phyloP scores from a whole-genome alignment of 192 early-diverging fungal species.

The Podochytrium sp. region DNA sequence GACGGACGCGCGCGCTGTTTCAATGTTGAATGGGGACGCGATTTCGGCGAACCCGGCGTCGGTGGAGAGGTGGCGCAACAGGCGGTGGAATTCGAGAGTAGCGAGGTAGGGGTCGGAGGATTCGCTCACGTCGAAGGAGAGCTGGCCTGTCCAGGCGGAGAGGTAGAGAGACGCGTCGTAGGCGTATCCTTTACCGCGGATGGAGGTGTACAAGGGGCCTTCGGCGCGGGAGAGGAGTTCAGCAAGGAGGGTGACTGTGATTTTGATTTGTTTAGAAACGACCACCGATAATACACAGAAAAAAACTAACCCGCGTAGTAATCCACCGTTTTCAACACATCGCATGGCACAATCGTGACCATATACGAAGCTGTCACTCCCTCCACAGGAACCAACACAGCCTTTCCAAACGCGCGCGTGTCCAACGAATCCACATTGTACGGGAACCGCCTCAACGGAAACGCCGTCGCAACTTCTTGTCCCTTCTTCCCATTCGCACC shows the following conservation, averaged over 20 bases:
- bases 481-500: no score
- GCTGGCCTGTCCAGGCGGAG: constrained; percentile 60
- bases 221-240: constrained; percentile 73
- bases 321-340: constrained; percentile 53
- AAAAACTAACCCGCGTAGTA: constrained; percentile 47
- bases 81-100: constrained; percentile 48
- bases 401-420: constrained; percentile 33
- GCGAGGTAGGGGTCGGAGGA: constrained; percentile 53
- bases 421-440: constrained; percentile 31
- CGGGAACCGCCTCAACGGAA: constrained; percentile 54
- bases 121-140: constrained; percentile 52
- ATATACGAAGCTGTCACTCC: constrained; percentile 53
- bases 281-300: background rate
- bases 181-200: constrained; percentile 74
- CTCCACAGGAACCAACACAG: constrained; percentile 50
- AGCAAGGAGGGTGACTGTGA: constrained; percentile 63
- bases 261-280: no score
- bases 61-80: constrained; percentile 44
- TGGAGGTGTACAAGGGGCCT: constrained; percentile 75
- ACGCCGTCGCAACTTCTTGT: constrained; percentile 25
- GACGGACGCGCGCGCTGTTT: constrained; percentile 55
- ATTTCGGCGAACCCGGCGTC: constrained; percentile 49
- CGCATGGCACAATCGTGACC: constrained; percentile 55
- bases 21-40: constrained; percentile 47
- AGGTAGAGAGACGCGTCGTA: constrained; percentile 68